A percentile compares a stretch with the other conserved stretches of the same genome.
Evolutionary conservation across 1,284 basidiomycete genomes (phyloP).

Genomic region (Porogramme epimiltina): DNA sequence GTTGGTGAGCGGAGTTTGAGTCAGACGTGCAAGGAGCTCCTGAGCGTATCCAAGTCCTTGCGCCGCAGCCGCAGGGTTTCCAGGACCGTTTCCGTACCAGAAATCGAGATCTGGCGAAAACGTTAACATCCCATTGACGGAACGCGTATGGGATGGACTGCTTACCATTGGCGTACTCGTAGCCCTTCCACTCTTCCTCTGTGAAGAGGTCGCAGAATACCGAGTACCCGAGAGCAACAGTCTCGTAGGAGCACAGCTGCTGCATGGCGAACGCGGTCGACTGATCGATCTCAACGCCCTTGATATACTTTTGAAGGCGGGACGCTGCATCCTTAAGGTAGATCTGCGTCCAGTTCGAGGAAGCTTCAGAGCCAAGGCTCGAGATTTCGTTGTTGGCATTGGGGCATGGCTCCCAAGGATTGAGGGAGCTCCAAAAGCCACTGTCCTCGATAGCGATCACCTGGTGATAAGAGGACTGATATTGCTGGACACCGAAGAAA

Average conservation of each 20-base stretch:
- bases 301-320: slow-evolving; percentile 47
- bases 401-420: slow-evolving; percentile 46
- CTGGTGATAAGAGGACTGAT: slow-evolving; percentile 47
- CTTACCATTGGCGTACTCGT: slow-evolving; percentile 51
- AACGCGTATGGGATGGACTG: no score
- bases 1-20: slow-evolving; percentile 46
- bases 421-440: slow-evolving; percentile 62
- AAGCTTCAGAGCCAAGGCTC: slow-evolving; percentile 31
- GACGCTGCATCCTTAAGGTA: slow-evolving; percentile 55
- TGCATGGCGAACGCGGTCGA: slow-evolving; percentile 51
- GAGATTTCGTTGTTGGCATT: slow-evolving; percentile 42
- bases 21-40: slow-evolving; percentile 54
- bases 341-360: slow-evolving; percentile 48
- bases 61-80: slow-evolving; percentile 54
- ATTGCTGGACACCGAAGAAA: slow-evolving; percentile 59
- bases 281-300: slow-evolving; percentile 52
- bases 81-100: slow-evolving; percentile 59
- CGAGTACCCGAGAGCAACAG: slow-evolving; percentile 65
- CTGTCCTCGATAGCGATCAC: slow-evolving; percentile 52
- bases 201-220: slow-evolving; percentile 60
- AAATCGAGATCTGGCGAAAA: slow-evolving; percentile 38
- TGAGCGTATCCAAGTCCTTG: slow-evolving; percentile 67
- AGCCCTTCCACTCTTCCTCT: slow-evolving; percentile 66
- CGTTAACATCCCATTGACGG: no score
- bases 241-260: slow-evolving; percentile 63